A percentile compares a stretch with the other conserved stretches of the same genome.
Evolutionary conservation across 345 rosid genomes (phyloP).

Genomic region (Eucalyptus decipiens): DNA sequence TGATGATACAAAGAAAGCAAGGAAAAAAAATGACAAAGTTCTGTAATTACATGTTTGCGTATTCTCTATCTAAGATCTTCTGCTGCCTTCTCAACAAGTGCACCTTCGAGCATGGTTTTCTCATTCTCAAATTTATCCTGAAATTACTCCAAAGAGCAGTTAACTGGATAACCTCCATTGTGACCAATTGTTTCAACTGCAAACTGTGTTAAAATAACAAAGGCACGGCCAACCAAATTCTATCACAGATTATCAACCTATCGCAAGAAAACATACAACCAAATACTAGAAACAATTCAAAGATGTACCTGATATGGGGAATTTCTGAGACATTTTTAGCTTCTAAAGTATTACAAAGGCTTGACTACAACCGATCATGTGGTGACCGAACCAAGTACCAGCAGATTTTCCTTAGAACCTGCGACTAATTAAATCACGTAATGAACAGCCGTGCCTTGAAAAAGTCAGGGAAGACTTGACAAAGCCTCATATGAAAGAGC

Average conservation of each 20-base stretch:
- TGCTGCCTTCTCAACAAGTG: constrained; percentile 81
- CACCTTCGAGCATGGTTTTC: constrained; percentile 57
- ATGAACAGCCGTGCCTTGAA: not conserved
- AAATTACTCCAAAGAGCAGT: constrained; percentile 79
- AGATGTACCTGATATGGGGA: constrained; percentile 51
- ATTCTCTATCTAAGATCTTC: constrained; percentile 81
- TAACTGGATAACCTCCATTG: constrained; percentile 97
- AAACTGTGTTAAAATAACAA: constrained; percentile 15
- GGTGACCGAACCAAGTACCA: constrained; percentile 69
- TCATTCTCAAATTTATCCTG: constrained; percentile 81
- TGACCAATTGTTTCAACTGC: constrained; percentile 73
- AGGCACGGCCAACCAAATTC: not conserved
- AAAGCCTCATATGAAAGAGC: not conserved
- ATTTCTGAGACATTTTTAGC: constrained; percentile 71
- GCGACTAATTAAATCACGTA: not conserved
- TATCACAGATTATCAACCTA: not conserved
- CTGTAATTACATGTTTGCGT: constrained; percentile 59
- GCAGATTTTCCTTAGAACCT: constrained; percentile 80
- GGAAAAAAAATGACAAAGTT: too few species aligned
- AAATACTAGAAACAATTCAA: not conserved
- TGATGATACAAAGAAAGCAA: too few species aligned
- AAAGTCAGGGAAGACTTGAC: not conserved
- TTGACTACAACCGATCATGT: constrained; percentile 72
- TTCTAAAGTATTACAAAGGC: constrained; percentile 59
- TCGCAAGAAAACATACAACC: not conserved